phyloP scores from a whole-genome alignment of 306 rosid genomes.

The Sindora glabra region DNA sequence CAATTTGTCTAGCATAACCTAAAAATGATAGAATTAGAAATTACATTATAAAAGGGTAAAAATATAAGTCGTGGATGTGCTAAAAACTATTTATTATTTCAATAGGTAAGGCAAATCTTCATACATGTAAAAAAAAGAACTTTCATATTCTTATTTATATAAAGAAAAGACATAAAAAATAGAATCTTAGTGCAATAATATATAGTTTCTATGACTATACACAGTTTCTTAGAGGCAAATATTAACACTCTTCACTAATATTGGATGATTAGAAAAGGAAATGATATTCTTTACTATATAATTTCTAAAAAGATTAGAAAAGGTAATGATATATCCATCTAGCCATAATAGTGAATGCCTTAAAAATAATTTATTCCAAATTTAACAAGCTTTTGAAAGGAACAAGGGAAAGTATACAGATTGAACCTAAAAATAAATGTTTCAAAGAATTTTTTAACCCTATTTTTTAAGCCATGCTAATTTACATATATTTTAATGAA shows the following conservation, averaged over 20 bases:
- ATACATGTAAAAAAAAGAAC: neutral
- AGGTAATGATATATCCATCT: neutral
- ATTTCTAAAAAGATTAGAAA: neutral
- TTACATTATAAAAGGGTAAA: neutral
- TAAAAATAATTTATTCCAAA: neutral
- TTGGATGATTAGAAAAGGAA: neutral
- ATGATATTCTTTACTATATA: no score
- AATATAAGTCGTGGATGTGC: neutral
- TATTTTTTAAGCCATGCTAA: neutral
- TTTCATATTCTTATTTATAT: neutral
- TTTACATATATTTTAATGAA: neutral
- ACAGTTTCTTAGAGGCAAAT: neutral
- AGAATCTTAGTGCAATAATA: neutral
- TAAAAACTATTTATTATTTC: neutral
- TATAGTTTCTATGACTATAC: no score
- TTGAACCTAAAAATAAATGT: neutral
- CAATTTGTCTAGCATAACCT: constrained; percentile 85
- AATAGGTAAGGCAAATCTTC: neutral
- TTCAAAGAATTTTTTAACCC: neutral
- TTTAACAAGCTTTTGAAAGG: neutral
- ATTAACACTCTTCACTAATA: neutral
- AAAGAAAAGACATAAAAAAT: neutral
- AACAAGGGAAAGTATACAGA: neutral
- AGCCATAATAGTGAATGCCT: neutral
- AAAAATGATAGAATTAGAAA: constrained; percentile 17